phyloP scores from a whole-genome alignment of 257 asterid species.

The Parsonsia alboflavescens region DNA sequence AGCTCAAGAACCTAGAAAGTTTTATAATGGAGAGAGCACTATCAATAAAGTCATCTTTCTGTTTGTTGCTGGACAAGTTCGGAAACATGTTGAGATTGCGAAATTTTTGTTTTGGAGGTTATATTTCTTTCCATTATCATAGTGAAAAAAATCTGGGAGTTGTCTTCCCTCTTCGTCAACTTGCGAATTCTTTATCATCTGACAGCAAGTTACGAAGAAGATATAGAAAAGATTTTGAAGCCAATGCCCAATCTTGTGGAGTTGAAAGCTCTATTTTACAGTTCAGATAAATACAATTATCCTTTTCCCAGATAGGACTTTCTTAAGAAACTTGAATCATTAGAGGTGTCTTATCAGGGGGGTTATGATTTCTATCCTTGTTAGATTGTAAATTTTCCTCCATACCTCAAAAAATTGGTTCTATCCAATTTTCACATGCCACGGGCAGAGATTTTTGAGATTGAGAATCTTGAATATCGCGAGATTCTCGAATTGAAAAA shows the following conservation, averaged over 20 bases:
- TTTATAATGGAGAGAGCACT: background rate
- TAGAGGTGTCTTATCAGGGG: background rate
- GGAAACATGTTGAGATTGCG: background rate
- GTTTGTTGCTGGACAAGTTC: too few relatives aligned
- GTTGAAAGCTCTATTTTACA: background rate
- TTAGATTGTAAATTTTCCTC: background rate
- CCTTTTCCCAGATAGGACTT: constrained; percentile 5
- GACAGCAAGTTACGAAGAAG: background rate
- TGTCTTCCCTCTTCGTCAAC: background rate
- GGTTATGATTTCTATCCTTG: background rate
- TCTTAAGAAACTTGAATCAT: constrained; percentile 5
- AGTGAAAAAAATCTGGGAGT: background rate
- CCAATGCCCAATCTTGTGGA: constrained; percentile 6
- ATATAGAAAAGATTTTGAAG: background rate
- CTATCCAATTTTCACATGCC: background rate
- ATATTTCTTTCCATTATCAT: background rate
- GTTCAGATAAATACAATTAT: background rate
- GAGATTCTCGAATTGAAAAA: background rate
- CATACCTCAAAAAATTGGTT: background rate
- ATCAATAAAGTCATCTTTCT: background rate
- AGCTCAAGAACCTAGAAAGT: background rate
- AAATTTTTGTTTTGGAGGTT: too few relatives aligned
- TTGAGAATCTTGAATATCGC: background rate
- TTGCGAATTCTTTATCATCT: background rate
- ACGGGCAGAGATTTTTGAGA: constrained; percentile 1